Evolutionary conservation across 148 eudicot species (phyloP), one percentile per base, ranked within the genome.

Genomic region (Nepenthes gracilis): DNA sequence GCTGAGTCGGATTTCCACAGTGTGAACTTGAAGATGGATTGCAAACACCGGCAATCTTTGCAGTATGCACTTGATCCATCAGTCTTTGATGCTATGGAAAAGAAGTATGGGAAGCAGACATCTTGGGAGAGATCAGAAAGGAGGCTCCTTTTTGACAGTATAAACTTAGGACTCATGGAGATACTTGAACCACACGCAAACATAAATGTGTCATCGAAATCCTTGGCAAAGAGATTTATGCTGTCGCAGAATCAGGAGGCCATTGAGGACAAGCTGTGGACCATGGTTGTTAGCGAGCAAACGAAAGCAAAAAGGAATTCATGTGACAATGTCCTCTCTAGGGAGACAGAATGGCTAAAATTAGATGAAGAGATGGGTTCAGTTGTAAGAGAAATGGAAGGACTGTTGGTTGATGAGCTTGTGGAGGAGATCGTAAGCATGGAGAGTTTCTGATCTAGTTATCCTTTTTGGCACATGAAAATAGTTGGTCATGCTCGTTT

Each of bases 91-190:
- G 40, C 47, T 2, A 57, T 93, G 56, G 96, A 93, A 75, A 82
- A 78, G 69, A 88, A 84, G 64, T 93, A 84, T 54, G 83, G 81
- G 2, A 67, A 77, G 59, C 82, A 81, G 37, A 62, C 70, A 53
- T 77, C 70, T 36, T 84, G 85, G 91, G 64, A 59, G 13, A 84
- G 67, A 65, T 76, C 80, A 14, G 96, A 88, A 43, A 81, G 96
- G 71, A 77, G 70, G 65, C 95, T 93, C 57, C 66, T 93, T 34
- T 93, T 88, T 74, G 99, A 93, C 57, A 74, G 79, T 9, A 68
- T 89, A 59, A 76, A 83, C 69, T 65, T 60, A 40, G 88, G 83
- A 36, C 69, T 92, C 59, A 51, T 58, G 69, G 76, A 80, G 56
- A 82, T 88, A 62, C 65, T 81, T 23, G 65, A 58, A 37, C 74